phyloP scores from a whole-genome alignment of 768 basidiomycete species.

The Pholiota molesta region DNA sequence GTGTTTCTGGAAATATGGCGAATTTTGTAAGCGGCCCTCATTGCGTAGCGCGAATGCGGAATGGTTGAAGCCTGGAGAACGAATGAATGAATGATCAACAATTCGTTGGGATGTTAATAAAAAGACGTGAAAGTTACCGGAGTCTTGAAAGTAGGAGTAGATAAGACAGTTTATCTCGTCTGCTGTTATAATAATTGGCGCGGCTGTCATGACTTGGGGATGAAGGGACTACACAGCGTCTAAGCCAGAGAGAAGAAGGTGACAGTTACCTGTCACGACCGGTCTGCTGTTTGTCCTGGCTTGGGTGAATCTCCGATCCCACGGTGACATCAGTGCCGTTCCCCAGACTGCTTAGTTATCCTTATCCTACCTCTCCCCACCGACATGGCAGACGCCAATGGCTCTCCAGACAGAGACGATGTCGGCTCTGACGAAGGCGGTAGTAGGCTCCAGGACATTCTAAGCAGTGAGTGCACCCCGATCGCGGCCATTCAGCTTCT shows the following conservation, averaged over 20 bases:
- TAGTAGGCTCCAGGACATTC: conserved; percentile 22
- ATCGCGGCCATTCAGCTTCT: background rate
- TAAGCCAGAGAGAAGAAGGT: conserved; percentile 20
- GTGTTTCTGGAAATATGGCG: conserved; percentile 69
- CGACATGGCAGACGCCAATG: conserved; percentile 19
- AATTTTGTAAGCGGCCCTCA: conserved; percentile 72
- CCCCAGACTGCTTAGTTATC: conserved; percentile 8
- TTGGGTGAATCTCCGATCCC: conserved; percentile 12
- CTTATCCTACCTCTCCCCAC: conserved; percentile 7
- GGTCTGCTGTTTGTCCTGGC: conserved; percentile 17
- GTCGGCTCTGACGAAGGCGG: conserved; percentile 4
- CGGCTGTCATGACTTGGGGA: conserved; percentile 35
- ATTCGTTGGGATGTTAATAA: conserved; percentile 9
- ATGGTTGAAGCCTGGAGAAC: conserved; percentile 68
- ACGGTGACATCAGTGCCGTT: conserved; percentile 14
- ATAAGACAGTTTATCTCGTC: conserved; percentile 88
- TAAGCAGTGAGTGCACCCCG: conserved; percentile 18
- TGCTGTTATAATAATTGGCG: conserved; percentile 67
- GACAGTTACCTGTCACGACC: conserved; percentile 17
- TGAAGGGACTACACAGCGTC: conserved; percentile 17
- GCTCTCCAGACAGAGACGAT: conserved; percentile 1
- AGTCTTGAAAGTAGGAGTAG: conserved; percentile 83
- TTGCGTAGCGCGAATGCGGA: conserved; percentile 80
- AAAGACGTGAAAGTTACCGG: conserved; percentile 47
- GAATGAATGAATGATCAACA: conserved; percentile 11